A percentile compares a stretch with the other conserved stretches of the same genome.
Conservation (phyloP, 352 stramenopile genomes). For the Aphanomyces euteiches region DNA sequence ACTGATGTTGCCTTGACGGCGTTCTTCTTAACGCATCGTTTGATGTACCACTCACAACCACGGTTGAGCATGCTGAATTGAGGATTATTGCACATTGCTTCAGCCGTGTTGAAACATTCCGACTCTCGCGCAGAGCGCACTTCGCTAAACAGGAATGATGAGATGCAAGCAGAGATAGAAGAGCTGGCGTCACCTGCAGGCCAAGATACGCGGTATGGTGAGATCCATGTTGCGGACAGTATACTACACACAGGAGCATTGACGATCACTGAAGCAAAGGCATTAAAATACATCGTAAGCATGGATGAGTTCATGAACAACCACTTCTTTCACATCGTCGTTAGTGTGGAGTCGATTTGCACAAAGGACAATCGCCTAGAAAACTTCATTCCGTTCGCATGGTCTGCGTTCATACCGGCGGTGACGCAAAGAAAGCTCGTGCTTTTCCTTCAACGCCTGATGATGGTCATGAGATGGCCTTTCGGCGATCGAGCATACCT, state of each 20-base stretch:
- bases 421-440: constrained; percentile 78
- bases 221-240: constrained; percentile 84
- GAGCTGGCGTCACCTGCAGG: constrained; percentile 52
- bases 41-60: constrained; percentile 56
- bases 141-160: constrained; percentile 41
- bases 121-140: constrained; percentile 77
- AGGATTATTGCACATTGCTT: constrained; percentile 53
- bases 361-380: constrained; percentile 68
- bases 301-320: constrained; percentile 84
- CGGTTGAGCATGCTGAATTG: constrained; percentile 62
- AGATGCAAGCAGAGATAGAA: background rate
- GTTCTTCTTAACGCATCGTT: constrained; percentile 67
- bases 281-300: constrained; percentile 63
- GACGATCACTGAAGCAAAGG: constrained; percentile 1
- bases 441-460: constrained; percentile 68
- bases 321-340: constrained; percentile 72
- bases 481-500: constrained; percentile 34
- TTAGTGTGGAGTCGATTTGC: constrained; percentile 70
- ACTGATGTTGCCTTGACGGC: constrained; percentile 69
- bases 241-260: constrained; percentile 42
- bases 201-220: constrained; percentile 67
- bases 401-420: constrained; percentile 39
- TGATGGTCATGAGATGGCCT: no score
- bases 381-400: background rate
- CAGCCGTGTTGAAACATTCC: constrained; percentile 75